These are phyloP conservation scores for Anthostomella pinea DNA, from an alignment of 2,329 filamentous ascomycete species.

Conservation along the genomic window DNA sequence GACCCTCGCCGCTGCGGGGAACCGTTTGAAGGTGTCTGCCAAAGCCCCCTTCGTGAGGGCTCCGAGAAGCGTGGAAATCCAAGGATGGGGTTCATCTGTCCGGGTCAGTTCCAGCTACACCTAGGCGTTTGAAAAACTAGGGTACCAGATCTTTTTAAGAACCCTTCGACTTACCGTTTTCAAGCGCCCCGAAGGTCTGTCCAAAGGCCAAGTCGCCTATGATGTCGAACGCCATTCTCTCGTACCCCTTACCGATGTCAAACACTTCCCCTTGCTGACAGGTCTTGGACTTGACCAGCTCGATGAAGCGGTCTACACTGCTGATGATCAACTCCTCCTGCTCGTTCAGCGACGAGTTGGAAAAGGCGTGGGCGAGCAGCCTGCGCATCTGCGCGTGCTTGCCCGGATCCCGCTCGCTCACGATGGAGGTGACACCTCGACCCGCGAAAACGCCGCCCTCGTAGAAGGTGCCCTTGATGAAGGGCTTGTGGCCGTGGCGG, in stretches of 20 bases:
- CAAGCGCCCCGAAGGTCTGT: slow-evolving; percentile 17
- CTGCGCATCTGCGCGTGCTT: slow-evolving; percentile 21
- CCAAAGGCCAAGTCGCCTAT: slow-evolving; percentile 22
- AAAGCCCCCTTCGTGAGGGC: slow-evolving; percentile 18
- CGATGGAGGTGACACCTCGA: slow-evolving; percentile 17
- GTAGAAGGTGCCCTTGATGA: slow-evolving; percentile 27
- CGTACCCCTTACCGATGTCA: slow-evolving; percentile 9
- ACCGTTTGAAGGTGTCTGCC: slow-evolving; percentile 21
- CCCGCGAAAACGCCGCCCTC: slow-evolving; percentile 20
- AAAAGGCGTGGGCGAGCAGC: slow-evolving; percentile 25
- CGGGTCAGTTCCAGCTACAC: not conserved
- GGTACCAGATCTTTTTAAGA: too few species aligned
- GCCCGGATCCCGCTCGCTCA: slow-evolving; percentile 21
- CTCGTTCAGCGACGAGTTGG: slow-evolving; percentile 24
- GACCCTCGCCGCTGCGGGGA: slow-evolving; percentile 16
- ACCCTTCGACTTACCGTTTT: slow-evolving; percentile 18
- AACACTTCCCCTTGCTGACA: slow-evolving; percentile 11
- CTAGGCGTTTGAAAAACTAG: too few species aligned
- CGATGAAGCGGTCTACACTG: slow-evolving; percentile 20
- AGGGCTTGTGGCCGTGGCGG: slow-evolving; percentile 13
- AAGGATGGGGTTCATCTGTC: slow-evolving; percentile 20
- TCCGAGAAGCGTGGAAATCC: slow-evolving; percentile 19
- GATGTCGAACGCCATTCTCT: slow-evolving; percentile 23
- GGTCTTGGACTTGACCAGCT: too few species aligned
- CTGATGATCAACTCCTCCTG: slow-evolving; percentile 23